Base-by-base conservation (phyloP, 2,329 filamentous ascomycete species). In the Mariannaea sp. region DNA sequence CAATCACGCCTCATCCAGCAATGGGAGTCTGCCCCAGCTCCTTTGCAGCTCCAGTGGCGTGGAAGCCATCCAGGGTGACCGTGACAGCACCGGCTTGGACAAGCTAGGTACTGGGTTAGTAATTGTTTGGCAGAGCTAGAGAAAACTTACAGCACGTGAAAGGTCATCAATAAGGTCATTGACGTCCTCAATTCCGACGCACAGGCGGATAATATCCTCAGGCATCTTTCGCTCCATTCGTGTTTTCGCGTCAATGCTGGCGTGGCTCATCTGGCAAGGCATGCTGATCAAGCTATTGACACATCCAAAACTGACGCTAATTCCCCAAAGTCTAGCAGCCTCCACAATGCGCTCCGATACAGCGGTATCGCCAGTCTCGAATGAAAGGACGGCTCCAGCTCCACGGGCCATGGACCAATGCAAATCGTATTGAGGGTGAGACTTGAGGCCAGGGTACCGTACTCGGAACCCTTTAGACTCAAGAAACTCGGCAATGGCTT, bases 201-300 rank as follows among this genome's bases (percentile, higher is more conserved):
- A 99, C 49, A 99, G 75, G 50, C 94, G 83, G 66, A 99, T 97
- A 56, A 99, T 88, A 71, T 99, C 94, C 75, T 99, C 94, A 9
- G 94, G 94, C 86, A 99, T 89, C 60, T 93, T 87, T 59, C 92
- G 83, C 75, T 96, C 92, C 65, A 85, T 80, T 63, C 94, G 81
- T 46, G 92, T 97, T 78, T 96, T 96, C 54, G 92, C 90, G 70
- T 97, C 94, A 68, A 99, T 99, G 70, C 91, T 96, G 32, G 94
- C 94, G 74, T 99, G 94, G 75, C 93, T 97, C 95, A 99, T 99
- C 68, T 93, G 92, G 76, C 94, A 99, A 7, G 94, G 93, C 93
- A 99, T 97, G 77, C 92, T 97, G 74, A 99, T 99, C 71, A 99
- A 78, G 70, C 90, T 96, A 77, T 99, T 99, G 61, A 99, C 94